Percentiles rank a stretch among this genome's conserved stretches.
Conservation (phyloP, 352 stramenopile species). For the Achlya hypogyna region DNA sequence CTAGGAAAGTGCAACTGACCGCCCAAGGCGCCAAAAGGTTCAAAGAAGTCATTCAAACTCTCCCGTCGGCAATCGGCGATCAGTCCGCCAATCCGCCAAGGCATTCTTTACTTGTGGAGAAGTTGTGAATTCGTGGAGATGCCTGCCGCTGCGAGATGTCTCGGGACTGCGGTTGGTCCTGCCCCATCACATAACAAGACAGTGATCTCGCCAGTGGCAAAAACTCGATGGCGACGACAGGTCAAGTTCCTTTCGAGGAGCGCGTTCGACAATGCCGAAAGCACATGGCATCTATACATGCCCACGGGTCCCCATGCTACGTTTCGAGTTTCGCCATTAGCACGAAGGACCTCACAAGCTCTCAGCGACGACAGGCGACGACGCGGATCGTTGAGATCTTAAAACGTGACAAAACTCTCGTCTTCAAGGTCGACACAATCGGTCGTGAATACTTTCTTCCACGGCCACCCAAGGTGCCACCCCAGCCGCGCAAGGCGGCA, state of each 20-base stretch:
- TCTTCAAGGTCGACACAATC: neutral
- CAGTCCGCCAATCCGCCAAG: no score
- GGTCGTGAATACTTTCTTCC: neutral
- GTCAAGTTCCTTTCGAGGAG: neutral
- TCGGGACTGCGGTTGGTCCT: no score
- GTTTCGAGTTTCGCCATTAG: neutral
- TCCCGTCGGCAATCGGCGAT: no score
- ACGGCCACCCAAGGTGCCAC: neutral
- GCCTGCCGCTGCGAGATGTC: no score
- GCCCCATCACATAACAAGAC: no score
- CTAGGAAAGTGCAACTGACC: no score
- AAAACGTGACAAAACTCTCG: neutral
- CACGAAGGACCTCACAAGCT: neutral
- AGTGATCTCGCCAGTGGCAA: neutral
- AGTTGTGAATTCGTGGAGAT: no score
- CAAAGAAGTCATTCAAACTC: no score
- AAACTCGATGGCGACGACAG: neutral
- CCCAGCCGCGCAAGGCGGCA: neutral
- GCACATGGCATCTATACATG: neutral
- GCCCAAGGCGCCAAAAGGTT: no score
- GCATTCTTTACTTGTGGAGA: no score
- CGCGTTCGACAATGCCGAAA: neutral
- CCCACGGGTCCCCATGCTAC: neutral
- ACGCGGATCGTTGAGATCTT: neutral
- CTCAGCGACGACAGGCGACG: neutral